Percentiles rank a stretch among this genome's conserved stretches.
These are phyloP conservation scores for Penicillium hordei DNA, from an alignment of 2,329 filamentous ascomycete species.

Conservation along the genomic window DNA sequence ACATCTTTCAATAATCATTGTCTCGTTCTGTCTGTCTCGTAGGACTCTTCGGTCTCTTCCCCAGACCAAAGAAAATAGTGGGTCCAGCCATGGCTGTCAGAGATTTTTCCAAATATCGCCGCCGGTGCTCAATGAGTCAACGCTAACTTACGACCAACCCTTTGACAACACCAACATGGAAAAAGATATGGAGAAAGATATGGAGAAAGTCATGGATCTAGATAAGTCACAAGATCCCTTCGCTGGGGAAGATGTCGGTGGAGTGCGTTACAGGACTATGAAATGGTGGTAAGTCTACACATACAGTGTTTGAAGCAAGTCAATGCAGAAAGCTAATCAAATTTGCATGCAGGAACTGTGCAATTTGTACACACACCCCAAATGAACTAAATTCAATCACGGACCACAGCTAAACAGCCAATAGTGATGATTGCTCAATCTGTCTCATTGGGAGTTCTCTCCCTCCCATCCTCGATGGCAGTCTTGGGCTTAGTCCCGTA, in stretches of 20 bases:
- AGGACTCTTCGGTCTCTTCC: not conserved
- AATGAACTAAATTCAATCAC: not conserved
- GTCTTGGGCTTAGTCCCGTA: constrained; percentile 53
- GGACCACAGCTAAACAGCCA: not conserved
- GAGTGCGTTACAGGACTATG: constrained; percentile 52
- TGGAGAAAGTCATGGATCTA: not conserved
- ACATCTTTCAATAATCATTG: not conserved
- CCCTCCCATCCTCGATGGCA: constrained; percentile 54
- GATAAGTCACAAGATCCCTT: constrained; percentile 30
- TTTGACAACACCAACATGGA: not conserved
- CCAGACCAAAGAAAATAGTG: not conserved
- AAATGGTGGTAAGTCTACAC: constrained; percentile 40
- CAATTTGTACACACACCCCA: constrained; percentile 34
- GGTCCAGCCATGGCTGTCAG: not conserved
- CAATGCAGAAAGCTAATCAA: constrained; percentile 3
- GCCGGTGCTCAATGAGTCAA: constrained; percentile 1
- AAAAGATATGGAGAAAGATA: not conserved
- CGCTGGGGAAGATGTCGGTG: constrained; percentile 35
- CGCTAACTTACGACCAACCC: not conserved
- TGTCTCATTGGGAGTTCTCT: constrained; percentile 57
- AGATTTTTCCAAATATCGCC: not conserved
- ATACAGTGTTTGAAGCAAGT: not conserved
- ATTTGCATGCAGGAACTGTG: constrained; percentile 35
- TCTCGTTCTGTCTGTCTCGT: not conserved
- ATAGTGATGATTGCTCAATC: constrained; percentile 58